phyloP scores from a whole-genome alignment of 768 basidiomycete species.

The Tulasnella sp. region DNA sequence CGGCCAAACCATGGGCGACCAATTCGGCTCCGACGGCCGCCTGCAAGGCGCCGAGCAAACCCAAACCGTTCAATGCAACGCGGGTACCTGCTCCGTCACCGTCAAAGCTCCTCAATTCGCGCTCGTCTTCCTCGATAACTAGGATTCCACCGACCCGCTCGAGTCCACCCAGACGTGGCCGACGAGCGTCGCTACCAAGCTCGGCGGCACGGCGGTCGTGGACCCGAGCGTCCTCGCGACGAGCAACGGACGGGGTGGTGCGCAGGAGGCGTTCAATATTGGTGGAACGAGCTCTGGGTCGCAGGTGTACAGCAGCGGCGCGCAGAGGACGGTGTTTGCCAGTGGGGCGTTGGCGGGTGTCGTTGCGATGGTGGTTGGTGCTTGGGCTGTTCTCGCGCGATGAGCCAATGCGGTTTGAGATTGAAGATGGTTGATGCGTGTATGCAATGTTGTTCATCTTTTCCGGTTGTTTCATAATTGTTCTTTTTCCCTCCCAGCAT shows the following conservation, averaged over 20 bases:
- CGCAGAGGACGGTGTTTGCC: not conserved
- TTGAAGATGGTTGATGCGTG: not conserved
- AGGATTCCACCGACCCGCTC: too few species aligned
- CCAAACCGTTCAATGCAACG: slow-evolving; percentile 22
- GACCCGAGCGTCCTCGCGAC: slow-evolving; percentile 54
- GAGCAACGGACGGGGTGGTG: slow-evolving; percentile 54
- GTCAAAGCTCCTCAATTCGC: slow-evolving; percentile 26
- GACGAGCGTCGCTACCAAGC: slow-evolving; percentile 34
- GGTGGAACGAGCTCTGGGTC: not conserved
- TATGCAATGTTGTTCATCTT: too few species aligned
- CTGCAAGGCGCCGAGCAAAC: not conserved
- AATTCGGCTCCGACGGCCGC: slow-evolving; percentile 34
- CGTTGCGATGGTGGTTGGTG: not conserved
- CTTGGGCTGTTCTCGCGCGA: not conserved
- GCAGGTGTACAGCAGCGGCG: not conserved
- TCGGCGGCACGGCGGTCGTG: slow-evolving; percentile 48
- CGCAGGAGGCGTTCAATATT: slow-evolving; percentile 26
- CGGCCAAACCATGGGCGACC: slow-evolving; percentile 24
- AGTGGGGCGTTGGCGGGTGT: not conserved
- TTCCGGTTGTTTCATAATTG: too few species aligned
- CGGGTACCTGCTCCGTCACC: slow-evolving; percentile 3
- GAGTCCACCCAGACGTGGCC: too few species aligned
- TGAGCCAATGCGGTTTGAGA: not conserved
- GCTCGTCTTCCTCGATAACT: slow-evolving; percentile 23
- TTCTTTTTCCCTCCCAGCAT: too few species aligned